Evolutionary conservation across 257 asterid genomes (phyloP), one percentile per base, ranked within the genome.

Genomic region (Gardenia jasminoides): DNA sequence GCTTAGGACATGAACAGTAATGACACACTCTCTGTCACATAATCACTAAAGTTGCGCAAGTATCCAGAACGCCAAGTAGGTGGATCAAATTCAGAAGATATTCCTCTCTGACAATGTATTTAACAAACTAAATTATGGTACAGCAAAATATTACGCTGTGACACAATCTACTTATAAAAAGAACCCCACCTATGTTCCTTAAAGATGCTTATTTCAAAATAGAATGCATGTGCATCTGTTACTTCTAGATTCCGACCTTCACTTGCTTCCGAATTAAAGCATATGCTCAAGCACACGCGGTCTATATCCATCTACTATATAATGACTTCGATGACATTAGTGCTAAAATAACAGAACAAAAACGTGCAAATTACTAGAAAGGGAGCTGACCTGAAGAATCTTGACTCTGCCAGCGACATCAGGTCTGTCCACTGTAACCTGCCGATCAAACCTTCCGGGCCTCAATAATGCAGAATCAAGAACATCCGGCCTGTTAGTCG

Each of bases 321-420:
- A 56, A 17, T 58, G 30, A 48, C 28, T 33, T 61, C 3, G 22
- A 48, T 67, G 16, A 7, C 11, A 75, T 39, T 59, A 41, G 46
- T 41, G 54, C 70, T 10, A 31, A 61, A 75, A 58, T 7, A 54
- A 58, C n/a, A 33, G 31, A 62, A 31, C 17, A 2, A 33, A 9
- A 26, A 17, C 1, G 20, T 0, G 7, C 15, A 54, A 72, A 24
- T 33, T 6, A 20, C 4, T 9, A 26, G 67, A 3, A 26, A 47
- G 65, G 17, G 39, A 76, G 41, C 86, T 77, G 71, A 92, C 97
- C 97, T 92, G 96, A 86, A 94, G 98, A 84, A 94, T 94, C 85
- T 79, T 94, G 82, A 94, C 96, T 88, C 98, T 88, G 59, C 98
- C 98, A 80, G 98, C 95, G 81, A 94, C 99, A 90, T 94, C 99